These are phyloP conservation scores for Dryadomyces quercivorus DNA, from an alignment of 2,329 filamentous ascomycete species.

Conservation along the genomic window DNA sequence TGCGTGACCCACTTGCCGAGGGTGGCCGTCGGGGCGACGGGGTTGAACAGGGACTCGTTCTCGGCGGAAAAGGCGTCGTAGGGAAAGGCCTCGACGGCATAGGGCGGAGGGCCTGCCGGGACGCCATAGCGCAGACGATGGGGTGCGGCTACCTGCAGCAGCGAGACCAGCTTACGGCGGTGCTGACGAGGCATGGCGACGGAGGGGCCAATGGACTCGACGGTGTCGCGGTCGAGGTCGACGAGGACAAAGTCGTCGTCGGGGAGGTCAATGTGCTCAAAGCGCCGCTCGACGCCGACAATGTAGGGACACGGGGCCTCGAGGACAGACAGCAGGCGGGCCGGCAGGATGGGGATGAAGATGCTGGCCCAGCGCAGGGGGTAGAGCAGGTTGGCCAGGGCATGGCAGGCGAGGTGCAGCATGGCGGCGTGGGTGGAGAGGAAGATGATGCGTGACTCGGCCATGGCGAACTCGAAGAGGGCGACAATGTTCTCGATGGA, in stretches of 20 bases:
- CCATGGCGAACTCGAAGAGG: constrained; percentile 83
- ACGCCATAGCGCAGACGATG: constrained; percentile 83
- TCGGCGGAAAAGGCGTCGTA: constrained; percentile 85
- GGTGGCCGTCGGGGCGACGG: constrained; percentile 55
- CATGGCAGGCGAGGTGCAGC: constrained; percentile 84
- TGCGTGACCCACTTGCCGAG: constrained; percentile 79
- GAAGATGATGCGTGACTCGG: constrained; percentile 91
- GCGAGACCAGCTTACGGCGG: constrained; percentile 74
- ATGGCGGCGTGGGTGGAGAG: constrained; percentile 92
- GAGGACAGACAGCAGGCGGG: constrained; percentile 75
- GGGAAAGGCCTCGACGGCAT: constrained; percentile 86
- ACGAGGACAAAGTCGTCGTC: constrained; percentile 94
- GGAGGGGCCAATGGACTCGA: constrained; percentile 70
- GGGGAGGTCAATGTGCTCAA: constrained; percentile 74
- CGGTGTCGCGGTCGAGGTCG: constrained; percentile 81
- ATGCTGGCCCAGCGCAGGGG: constrained; percentile 89
- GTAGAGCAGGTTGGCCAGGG: constrained; percentile 76
- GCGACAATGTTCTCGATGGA: constrained; percentile 87
- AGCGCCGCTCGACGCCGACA: constrained; percentile 85
- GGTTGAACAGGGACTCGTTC: constrained; percentile 66
- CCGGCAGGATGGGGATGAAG: constrained; percentile 83
- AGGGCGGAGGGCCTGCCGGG: constrained; percentile 75
- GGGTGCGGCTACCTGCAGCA: constrained; percentile 81
- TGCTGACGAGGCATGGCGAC: constrained; percentile 74
- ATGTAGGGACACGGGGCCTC: constrained; percentile 97